These are phyloP conservation scores for Eugenia klotzschiana DNA, from an alignment of 441 rosid genomes.

Conservation along the genomic window DNA sequence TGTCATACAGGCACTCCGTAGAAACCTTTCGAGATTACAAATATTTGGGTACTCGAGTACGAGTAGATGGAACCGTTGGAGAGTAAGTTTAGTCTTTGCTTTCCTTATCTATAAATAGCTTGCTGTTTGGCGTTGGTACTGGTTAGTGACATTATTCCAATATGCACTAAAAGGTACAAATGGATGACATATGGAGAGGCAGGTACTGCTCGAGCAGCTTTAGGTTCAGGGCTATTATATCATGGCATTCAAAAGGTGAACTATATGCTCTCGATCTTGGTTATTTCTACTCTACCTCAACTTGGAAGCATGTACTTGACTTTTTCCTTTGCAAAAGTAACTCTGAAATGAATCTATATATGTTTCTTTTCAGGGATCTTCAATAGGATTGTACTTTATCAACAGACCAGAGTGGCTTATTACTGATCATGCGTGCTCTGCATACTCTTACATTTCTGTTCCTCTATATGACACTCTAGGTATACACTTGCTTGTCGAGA, in stretches of 20 bases:
- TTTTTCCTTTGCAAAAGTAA: neutral
- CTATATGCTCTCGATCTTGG: neutral
- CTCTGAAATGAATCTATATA: neutral
- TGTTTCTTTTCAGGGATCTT: slow-evolving; percentile 47
- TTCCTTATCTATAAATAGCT: neutral
- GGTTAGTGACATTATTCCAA: neutral
- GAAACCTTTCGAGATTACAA: slow-evolving; percentile 73
- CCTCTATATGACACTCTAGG: slow-evolving; percentile 98
- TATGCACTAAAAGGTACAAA: slow-evolving; percentile 44
- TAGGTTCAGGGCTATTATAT: slow-evolving; percentile 74
- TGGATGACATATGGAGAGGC: slow-evolving; percentile 99
- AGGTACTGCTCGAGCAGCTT: slow-evolving; percentile 69
- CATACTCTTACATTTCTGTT: slow-evolving; percentile 81
- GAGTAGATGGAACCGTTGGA: slow-evolving; percentile 91
- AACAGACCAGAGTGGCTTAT: slow-evolving; percentile 95
- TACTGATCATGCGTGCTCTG: slow-evolving; percentile 91
- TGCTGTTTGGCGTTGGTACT: neutral
- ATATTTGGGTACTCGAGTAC: slow-evolving; percentile 76
- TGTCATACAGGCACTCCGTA: slow-evolving; percentile 49
- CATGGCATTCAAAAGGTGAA: slow-evolving; percentile 63
- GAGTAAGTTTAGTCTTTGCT: slow-evolving; percentile 41
- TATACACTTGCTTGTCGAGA: slow-evolving; percentile 11
- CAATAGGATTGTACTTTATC: slow-evolving; percentile 76
- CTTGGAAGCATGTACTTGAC: neutral
- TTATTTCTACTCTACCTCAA: neutral